phyloP scores from a whole-genome alignment of 1,284 basidiomycete genomes.

The Irpex rosettiformis region DNA sequence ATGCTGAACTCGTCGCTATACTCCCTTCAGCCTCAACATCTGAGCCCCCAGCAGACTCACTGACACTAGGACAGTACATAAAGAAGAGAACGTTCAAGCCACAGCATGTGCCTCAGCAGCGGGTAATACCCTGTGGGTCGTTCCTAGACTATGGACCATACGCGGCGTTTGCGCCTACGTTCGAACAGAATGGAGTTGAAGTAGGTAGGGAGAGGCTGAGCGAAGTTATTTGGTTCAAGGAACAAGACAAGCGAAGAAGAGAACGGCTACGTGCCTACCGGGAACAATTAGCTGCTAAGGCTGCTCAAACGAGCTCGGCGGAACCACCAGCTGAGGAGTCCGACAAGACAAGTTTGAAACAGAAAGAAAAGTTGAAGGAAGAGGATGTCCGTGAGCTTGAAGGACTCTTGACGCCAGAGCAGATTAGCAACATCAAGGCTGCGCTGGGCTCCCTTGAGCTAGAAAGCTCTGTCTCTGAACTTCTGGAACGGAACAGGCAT shows the following conservation, averaged over 20 bases:
- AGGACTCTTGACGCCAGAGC: constrained; percentile 51
- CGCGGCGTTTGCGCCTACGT: constrained; percentile 71
- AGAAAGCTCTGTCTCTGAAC: constrained; percentile 61
- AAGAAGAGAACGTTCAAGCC: constrained; percentile 19
- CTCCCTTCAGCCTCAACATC: constrained; percentile 54
- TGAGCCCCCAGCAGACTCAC: constrained; percentile 28
- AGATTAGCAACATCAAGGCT: constrained; percentile 51
- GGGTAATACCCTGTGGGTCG: constrained; percentile 54
- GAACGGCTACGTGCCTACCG: constrained; percentile 17
- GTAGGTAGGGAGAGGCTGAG: constrained; percentile 58
- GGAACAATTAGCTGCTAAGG: constrained; percentile 17
- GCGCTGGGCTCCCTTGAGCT: constrained; percentile 57
- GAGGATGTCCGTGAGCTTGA: constrained; percentile 35
- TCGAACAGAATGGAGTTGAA: constrained; percentile 68
- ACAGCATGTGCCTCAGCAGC: constrained; percentile 38
- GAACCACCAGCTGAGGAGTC: constrained; percentile 1
- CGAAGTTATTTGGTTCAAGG: constrained; percentile 44
- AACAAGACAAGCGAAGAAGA: constrained; percentile 24
- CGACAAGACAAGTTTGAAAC: constrained; percentile 9
- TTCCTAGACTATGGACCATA: constrained; percentile 77
- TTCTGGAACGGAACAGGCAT: constrained; percentile 59
- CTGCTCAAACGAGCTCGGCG: background rate
- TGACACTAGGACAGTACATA: constrained; percentile 34
- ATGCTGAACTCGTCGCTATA: constrained; percentile 72
- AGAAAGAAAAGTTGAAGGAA: constrained; percentile 10